Percentiles rank a stretch among this genome's conserved stretches.
Evolutionary conservation across 805 yeast genomes (phyloP).

Genomic region (Spathaspora arborariae): DNA sequence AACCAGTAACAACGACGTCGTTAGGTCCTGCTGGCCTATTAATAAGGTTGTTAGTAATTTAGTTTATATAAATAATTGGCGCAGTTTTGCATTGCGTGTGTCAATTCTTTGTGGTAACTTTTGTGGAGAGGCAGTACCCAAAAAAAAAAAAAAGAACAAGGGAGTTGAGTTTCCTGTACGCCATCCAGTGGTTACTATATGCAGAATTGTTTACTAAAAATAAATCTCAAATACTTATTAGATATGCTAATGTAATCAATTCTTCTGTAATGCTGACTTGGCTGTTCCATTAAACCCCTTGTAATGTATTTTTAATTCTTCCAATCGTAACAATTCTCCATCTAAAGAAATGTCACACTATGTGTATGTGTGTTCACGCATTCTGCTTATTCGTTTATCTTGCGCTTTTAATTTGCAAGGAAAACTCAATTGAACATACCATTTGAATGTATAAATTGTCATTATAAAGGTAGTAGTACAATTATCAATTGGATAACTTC

Average conservation of each 20-base stretch:
- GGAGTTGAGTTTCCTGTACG: background rate
- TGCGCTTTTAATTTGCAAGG: background rate
- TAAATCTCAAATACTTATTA: background rate
- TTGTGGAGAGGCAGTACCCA: background rate
- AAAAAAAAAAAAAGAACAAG: background rate
- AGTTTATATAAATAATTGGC: background rate
- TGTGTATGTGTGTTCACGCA: background rate
- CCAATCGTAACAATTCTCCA: background rate
- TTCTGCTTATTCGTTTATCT: background rate
- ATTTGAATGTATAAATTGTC: slow-evolving; percentile 33
- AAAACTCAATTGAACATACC: slow-evolving; percentile 26
- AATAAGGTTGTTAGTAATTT: background rate
- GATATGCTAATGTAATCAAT: background rate
- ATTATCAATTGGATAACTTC: background rate
- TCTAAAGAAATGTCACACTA: background rate
- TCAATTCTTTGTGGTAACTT: background rate
- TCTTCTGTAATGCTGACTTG: background rate
- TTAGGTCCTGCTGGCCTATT: slow-evolving; percentile 43
- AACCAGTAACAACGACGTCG: slow-evolving; percentile 65
- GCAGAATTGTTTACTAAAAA: background rate
- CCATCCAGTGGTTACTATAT: background rate
- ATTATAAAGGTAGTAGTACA: background rate
- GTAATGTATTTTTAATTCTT: background rate
- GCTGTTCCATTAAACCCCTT: background rate
- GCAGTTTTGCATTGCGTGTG: background rate